Percentiles rank a stretch among this genome's conserved stretches.
These are phyloP conservation scores for Telopea speciosissima DNA, from an alignment of 177 flowering plant species.

Conservation along the genomic window DNA sequence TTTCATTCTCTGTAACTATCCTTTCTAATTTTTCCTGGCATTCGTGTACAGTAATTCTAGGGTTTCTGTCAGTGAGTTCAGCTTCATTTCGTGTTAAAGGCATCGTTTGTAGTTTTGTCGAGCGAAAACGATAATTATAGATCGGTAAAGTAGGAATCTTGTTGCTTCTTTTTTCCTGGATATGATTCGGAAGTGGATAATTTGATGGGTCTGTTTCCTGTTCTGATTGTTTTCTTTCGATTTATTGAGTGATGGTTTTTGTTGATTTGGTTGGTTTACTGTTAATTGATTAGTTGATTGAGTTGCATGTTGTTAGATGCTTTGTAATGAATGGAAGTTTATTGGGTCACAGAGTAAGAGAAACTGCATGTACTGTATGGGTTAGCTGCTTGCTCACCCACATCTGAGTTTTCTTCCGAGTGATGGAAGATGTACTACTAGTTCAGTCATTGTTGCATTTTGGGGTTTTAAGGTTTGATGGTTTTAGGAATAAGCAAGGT, in stretches of 20 bases:
- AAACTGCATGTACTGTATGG: too few relatives aligned
- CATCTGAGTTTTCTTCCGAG: too few relatives aligned
- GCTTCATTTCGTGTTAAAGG: constrained; percentile 3
- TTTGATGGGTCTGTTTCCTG: not conserved
- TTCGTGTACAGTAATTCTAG: not conserved
- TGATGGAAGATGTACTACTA: too few relatives aligned
- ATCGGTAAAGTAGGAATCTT: not conserved
- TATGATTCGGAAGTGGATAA: not conserved
- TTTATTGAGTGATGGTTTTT: not conserved
- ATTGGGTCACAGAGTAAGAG: too few relatives aligned
- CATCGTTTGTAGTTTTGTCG: not conserved
- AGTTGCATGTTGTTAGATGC: too few relatives aligned
- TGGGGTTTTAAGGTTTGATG: too few relatives aligned
- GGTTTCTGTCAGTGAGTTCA: not conserved
- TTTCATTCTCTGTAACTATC: not conserved
- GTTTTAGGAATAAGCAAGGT: too few relatives aligned
- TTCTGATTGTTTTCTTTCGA: not conserved
- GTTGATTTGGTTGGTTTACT: not conserved
- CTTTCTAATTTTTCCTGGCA: not conserved
- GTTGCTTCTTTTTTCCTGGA: not conserved
- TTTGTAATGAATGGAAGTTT: too few relatives aligned
- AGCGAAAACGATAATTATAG: not conserved
- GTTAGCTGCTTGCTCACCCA: too few relatives aligned
- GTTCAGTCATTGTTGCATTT: too few relatives aligned
- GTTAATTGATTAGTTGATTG: not conserved